Conservation (phyloP, 75 land plant genomes). For the Pinus taeda region DNA sequence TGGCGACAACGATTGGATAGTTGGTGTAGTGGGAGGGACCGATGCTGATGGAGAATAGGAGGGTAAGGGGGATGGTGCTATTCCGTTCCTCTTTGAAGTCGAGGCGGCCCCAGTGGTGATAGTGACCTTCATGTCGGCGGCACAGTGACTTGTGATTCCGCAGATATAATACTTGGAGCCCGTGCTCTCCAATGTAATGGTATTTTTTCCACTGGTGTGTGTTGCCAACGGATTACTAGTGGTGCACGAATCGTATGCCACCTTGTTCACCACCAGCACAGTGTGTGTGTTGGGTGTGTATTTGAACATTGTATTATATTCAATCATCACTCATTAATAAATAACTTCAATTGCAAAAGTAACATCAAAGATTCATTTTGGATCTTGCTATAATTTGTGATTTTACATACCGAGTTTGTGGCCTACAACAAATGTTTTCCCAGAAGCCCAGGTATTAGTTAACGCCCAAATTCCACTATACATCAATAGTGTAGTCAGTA, state of each 20-base stretch:
- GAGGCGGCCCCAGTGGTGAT: slow-evolving; percentile 6
- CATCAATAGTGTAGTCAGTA: neutral
- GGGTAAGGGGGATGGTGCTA: too few species aligned
- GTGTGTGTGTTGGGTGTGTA: neutral
- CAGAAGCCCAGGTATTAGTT: neutral
- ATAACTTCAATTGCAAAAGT: neutral
- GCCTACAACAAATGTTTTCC: neutral
- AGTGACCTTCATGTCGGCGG: slow-evolving; percentile 13
- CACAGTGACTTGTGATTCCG: neutral
- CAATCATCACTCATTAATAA: neutral
- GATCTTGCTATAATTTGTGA: neutral
- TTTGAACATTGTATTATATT: slow-evolving; percentile 2
- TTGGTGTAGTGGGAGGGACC: too few species aligned
- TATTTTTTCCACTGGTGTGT: neutral
- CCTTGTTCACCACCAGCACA: slow-evolving; percentile 5
- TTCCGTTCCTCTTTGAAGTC: too few species aligned
- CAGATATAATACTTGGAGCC: slow-evolving; percentile 7
- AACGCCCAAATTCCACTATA: neutral
- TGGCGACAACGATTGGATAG: too few species aligned
- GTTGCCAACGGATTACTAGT: too few species aligned
- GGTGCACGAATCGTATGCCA: neutral
- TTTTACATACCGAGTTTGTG: neutral
- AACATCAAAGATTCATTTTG: neutral
- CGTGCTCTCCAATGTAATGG: neutral
- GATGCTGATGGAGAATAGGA: too few species aligned